A percentile compares a stretch with the other conserved stretches of the same genome.
phyloP scores from a whole-genome alignment of 2,329 filamentous ascomycete genomes.

The Myotisia sp. region DNA sequence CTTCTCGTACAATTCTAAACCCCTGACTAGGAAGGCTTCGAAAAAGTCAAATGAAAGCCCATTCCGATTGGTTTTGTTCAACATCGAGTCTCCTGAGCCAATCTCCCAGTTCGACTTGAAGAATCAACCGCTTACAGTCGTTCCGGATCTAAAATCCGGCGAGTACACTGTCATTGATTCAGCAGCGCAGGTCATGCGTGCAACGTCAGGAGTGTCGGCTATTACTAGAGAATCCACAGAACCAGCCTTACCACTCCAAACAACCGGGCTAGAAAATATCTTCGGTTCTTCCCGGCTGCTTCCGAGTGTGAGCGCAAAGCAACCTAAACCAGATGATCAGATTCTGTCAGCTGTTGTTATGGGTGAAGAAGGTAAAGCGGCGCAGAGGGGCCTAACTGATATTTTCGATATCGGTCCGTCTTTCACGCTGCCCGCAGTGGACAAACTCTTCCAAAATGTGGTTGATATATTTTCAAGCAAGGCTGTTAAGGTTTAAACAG shows the following conservation, averaged over 20 bases:
- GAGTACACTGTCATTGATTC: conserved; percentile 66
- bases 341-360: conserved; percentile 5
- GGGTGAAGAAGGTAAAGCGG: conserved; percentile 9
- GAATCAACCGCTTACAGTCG: conserved; percentile 50
- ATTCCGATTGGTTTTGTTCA: conserved; percentile 51
- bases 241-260: conserved; percentile 15
- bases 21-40: conserved; percentile 15
- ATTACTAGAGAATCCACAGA: conserved; percentile 15
- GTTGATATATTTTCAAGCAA: conserved; percentile 20
- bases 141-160: conserved; percentile 48
- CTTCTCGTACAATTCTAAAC: conserved; percentile 28
- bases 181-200: conserved; percentile 52
- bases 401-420: conserved; percentile 27
- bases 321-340: background rate
- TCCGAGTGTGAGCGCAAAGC: no score
- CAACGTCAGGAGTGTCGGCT: conserved; percentile 18
- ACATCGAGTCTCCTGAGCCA: conserved; percentile 44
- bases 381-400: conserved; percentile 18
- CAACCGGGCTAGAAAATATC: conserved; percentile 23
- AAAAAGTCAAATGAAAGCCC: conserved; percentile 32
- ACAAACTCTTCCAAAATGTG: conserved; percentile 26
- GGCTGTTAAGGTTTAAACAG: conserved; percentile 5
- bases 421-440: conserved; percentile 26
- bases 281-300: conserved; percentile 16
- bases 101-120: conserved; percentile 43